Percentiles rank a stretch among this genome's conserved stretches.
These are phyloP conservation scores for Fusarium neocosmosporiellum DNA, from an alignment of 2,329 filamentous ascomycete species.

Conservation along the genomic window DNA sequence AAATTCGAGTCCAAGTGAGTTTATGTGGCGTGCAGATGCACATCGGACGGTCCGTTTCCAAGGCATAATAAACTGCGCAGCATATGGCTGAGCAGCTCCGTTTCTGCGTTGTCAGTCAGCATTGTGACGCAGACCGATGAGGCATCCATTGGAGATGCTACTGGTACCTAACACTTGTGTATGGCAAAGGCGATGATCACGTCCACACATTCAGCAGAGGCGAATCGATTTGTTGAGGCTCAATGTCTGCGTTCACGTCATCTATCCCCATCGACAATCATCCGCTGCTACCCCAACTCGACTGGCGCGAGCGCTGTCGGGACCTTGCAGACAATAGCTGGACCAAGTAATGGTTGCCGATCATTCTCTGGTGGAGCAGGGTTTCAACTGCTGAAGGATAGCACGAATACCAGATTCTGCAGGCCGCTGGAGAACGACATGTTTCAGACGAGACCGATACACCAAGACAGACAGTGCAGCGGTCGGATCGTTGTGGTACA, in stretches of 20 bases:
- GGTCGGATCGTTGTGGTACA: not conserved
- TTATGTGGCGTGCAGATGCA: conserved; percentile 33
- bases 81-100: conserved; percentile 25
- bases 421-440: conserved; percentile 11
- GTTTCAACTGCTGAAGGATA: conserved; percentile 14
- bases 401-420: conserved; percentile 25
- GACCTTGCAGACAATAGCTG: conserved; percentile 40
- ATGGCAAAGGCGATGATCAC: not conserved
- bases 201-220: not conserved
- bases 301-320: conserved; percentile 25
- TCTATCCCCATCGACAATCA: conserved; percentile 32
- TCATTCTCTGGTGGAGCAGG: conserved; percentile 32
- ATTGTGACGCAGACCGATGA: not conserved
- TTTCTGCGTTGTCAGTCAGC: conserved; percentile 23
- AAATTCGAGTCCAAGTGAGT: conserved; percentile 26
- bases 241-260: conserved; percentile 13
- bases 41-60: conserved; percentile 31
- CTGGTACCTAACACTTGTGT: not conserved
- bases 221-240: conserved; percentile 14
- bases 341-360: conserved; percentile 25
- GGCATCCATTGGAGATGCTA: not conserved
- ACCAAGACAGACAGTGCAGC: conserved; percentile 4
- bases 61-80: not conserved
- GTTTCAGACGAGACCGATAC: conserved; percentile 10
- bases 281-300: conserved; percentile 28